Base-by-base conservation (phyloP, 2,329 filamentous ascomycete species). In the Furcasterigmium sp. region DNA sequence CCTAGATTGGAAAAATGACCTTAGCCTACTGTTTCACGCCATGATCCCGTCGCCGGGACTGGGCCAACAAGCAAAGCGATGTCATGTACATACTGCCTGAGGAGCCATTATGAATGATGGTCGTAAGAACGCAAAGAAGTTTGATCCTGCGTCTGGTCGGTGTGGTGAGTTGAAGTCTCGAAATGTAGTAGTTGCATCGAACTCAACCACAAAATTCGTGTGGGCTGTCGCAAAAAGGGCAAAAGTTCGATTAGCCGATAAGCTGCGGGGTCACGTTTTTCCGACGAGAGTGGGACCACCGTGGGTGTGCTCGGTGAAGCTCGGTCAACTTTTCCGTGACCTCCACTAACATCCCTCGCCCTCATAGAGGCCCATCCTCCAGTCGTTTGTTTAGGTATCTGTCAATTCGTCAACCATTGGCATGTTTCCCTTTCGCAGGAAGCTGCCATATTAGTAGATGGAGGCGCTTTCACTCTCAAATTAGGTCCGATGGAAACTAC, bases 11-110 rank as follows among this genome's bases (percentile, higher is more conserved):
- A 64, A 61, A 68, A 65, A 70, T 71, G 72, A 70, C 76, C 80
- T 94, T 91, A 96, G 91, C 93, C 91, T 96, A 95, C 91, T 97
- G 91, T 81, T 85, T 80, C 65, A 73, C 68, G 74, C 74, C 72
- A 71, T 72, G 59, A 68, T 72, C 68, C 65, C 60, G 56, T 57
- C 54, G 53, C 56, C 58, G 63, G 66, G 64, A 68, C 68, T 71
- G 76, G 76, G 78, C 83, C 80, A 87, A 87, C 89, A 95, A n/a
- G 90, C 90, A 95, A 94, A 95, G 90, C 90, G 73, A 70, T 85
- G 78, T 73, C 68, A 70, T 65, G 70, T 81, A 95, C 90, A 75
- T 95, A 96, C 91, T 75, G 85, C 79, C 73, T 77, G 77, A 72
- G 85, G 80, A 82, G 85, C 86, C 89, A 95, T 95, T 87, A 71